Evolutionary conservation across 345 rosid species (phyloP).

Genomic region (Excoecaria agallocha): DNA sequence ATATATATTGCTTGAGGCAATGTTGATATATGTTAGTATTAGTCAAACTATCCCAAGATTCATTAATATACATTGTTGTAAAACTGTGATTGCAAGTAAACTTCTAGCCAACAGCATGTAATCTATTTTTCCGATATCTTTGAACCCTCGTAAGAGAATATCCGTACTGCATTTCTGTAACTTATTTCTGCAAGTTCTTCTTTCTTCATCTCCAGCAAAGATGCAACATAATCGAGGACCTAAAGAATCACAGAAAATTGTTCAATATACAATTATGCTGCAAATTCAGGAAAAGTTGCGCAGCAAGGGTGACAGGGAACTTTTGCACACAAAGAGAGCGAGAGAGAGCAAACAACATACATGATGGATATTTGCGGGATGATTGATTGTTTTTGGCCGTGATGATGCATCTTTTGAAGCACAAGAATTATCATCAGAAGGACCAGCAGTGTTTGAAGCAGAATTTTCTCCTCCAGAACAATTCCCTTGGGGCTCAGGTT

Average conservation of each 20-base stretch:
- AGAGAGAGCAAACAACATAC: conserved; percentile 36
- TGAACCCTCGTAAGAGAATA: conserved; percentile 63
- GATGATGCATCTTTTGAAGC: conserved; percentile 33
- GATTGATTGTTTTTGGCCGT: conserved; percentile 61
- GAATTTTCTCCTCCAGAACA: conserved; percentile 27
- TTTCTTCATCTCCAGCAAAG: conserved; percentile 52
- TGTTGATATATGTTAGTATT: too few relatives aligned
- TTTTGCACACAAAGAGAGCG: background rate
- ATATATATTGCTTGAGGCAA: too few relatives aligned
- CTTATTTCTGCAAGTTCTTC: conserved; percentile 72
- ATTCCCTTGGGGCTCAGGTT: conserved; percentile 36
- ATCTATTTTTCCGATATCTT: conserved; percentile 14
- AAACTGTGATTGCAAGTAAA: too few relatives aligned
- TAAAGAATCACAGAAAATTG: conserved; percentile 20
- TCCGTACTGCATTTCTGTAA: conserved; percentile 50
- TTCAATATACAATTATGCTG: background rate
- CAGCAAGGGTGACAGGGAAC: background rate
- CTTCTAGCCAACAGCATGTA: background rate
- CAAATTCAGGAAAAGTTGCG: background rate
- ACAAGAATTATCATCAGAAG: conserved; percentile 25
- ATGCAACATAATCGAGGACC: conserved; percentile 66
- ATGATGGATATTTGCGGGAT: conserved; percentile 73
- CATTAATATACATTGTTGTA: too few relatives aligned
- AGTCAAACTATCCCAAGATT: too few relatives aligned
- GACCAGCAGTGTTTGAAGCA: conserved; percentile 21